A percentile compares a stretch with the other conserved stretches of the same genome.
Evolutionary conservation across 139 green algal genomes (phyloP).

Genomic region (Micromonas commoda): DNA sequence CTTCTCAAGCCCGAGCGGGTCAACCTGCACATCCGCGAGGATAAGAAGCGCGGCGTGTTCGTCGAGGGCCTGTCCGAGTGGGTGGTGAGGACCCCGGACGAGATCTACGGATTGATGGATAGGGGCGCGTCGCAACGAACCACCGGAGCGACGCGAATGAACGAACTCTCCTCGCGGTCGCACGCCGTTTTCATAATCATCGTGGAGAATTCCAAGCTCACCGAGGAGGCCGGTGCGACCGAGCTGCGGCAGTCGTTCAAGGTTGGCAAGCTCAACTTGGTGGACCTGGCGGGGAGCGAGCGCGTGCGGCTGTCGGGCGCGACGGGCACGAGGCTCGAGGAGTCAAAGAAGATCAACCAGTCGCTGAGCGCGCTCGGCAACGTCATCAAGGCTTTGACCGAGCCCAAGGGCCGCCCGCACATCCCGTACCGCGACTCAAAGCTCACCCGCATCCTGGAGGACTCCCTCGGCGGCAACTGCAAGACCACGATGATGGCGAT

Average conservation of each 20-base stretch:
- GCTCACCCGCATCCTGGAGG: slow-evolving; percentile 63
- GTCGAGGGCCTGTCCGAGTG: slow-evolving; percentile 76
- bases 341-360: slow-evolving; percentile 96
- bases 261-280: slow-evolving; percentile 95
- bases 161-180: slow-evolving; percentile 53
- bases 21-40: slow-evolving; percentile 77
- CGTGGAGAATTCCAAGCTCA: slow-evolving; percentile 72
- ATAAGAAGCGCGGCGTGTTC: slow-evolving; percentile 62
- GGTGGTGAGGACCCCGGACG: slow-evolving; percentile 69
- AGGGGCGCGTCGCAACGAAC: slow-evolving; percentile 61
- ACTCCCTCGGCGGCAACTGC: slow-evolving; percentile 61
- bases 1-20: slow-evolving; percentile 81
- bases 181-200: slow-evolving; percentile 86
- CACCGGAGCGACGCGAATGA: slow-evolving; percentile 85
- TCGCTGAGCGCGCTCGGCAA: slow-evolving; percentile 87
- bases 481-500: slow-evolving; percentile 81
- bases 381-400: slow-evolving; percentile 90
- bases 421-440: slow-evolving; percentile 74
- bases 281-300: slow-evolving; percentile 91
- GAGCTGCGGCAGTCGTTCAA: slow-evolving; percentile 6
- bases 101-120: slow-evolving; percentile 85
- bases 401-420: slow-evolving; percentile 39
- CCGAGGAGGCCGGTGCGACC: slow-evolving; percentile 19
- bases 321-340: slow-evolving; percentile 77
- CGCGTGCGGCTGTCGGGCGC: slow-evolving; percentile 80